Conservation (phyloP, 495 filamentous ascomycete genomes). For the Daldinia bambusicola region DNA sequence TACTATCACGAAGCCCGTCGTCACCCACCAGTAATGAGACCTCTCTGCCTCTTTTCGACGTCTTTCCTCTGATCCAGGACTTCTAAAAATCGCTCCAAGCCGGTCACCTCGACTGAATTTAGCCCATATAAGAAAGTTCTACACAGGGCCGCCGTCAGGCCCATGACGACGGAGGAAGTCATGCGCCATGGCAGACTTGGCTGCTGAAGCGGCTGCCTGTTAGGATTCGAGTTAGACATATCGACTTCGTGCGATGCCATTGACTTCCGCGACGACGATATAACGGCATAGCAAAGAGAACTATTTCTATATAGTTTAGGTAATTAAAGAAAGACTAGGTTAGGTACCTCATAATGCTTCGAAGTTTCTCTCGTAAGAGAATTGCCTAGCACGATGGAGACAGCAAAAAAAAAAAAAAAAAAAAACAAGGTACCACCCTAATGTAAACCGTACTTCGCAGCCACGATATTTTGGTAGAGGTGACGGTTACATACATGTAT, state of each 20-base stretch:
- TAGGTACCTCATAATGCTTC: neutral
- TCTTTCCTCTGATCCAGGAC: slow-evolving; percentile 77
- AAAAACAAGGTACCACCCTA: no score
- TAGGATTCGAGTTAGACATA: slow-evolving; percentile 30
- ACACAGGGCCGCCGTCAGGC: slow-evolving; percentile 57
- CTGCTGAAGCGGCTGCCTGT: slow-evolving; percentile 36
- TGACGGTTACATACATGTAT: no score
- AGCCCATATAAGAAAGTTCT: slow-evolving; percentile 59
- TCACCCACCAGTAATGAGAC: slow-evolving; percentile 83
- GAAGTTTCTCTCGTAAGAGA: neutral
- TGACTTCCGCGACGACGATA: slow-evolving; percentile 6
- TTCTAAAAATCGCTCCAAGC: slow-evolving; percentile 78
- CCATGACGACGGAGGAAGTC: slow-evolving; percentile 65
- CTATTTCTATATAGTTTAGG: neutral
- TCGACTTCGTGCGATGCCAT: slow-evolving; percentile 38
- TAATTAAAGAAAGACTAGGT: slow-evolving; percentile 13
- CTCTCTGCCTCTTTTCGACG: slow-evolving; percentile 72
- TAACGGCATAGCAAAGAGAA: slow-evolving; percentile 29
- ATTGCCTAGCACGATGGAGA: neutral
- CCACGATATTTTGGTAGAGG: no score
- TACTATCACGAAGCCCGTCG: slow-evolving; percentile 14
- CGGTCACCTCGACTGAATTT: slow-evolving; percentile 70
- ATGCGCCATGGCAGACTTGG: slow-evolving; percentile 65
- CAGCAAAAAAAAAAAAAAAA: no score
- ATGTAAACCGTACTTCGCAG: no score